phyloP scores from a whole-genome alignment of 139 green algal genomes.

The Asterochloris sp. region DNA sequence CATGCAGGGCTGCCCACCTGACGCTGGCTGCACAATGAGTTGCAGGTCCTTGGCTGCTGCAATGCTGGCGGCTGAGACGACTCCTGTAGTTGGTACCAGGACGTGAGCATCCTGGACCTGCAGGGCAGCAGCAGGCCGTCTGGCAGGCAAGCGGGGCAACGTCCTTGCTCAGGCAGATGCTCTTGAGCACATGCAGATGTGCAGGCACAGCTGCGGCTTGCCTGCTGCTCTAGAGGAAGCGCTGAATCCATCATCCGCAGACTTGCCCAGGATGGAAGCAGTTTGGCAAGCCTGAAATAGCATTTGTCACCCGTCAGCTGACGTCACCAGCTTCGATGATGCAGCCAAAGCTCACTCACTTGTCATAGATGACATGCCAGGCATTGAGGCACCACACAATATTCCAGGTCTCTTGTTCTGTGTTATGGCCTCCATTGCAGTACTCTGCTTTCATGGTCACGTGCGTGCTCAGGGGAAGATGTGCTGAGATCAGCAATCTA shows the following conservation, averaged over 20 bases:
- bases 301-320: neutral
- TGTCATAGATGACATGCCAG: slow-evolving; percentile 36
- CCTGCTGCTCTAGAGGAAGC: slow-evolving; percentile 8
- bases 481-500: too few species aligned
- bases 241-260: slow-evolving; percentile 3
- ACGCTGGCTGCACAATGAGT: slow-evolving; percentile 45
- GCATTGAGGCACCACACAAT: slow-evolving; percentile 49
- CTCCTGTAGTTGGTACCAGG: slow-evolving; percentile 51
- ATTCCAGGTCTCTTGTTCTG: neutral
- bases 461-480: too few species aligned
- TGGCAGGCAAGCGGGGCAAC: neutral
- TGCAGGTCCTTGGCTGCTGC: slow-evolving; percentile 27
- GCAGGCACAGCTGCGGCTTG: neutral
- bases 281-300: neutral
- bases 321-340: neutral
- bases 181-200: too few species aligned
- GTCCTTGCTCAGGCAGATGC: neutral
- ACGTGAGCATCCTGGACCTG: slow-evolving; percentile 35
- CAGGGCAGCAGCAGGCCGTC: neutral
- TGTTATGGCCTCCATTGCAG: too few species aligned
- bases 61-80: slow-evolving; percentile 25
- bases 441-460: neutral
- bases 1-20: neutral
- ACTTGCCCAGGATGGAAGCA: slow-evolving; percentile 3
- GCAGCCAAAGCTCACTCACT: slow-evolving; percentile 10